Base-by-base conservation (phyloP, 495 filamentous ascomycete species). In the Pseudoneurospora amorphoporcata region DNA sequence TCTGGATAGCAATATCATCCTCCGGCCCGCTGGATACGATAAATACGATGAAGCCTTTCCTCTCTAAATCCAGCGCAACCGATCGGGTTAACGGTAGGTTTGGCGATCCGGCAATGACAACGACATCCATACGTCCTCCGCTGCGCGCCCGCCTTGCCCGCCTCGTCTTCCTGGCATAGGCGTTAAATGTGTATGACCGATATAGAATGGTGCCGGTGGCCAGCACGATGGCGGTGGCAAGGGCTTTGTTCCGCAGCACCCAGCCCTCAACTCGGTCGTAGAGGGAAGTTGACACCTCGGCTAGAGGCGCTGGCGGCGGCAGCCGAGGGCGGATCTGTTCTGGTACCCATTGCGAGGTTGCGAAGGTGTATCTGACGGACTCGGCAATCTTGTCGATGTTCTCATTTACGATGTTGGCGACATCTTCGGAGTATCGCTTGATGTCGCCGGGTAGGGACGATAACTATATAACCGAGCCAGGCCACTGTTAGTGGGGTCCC, bases 31-130 rank as follows among this genome's bases (percentile, higher is more conserved):
- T 90, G 73, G 92, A 94, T 0, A 95, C 91, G 69, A 99, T 84
- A 77, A 92, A 98, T 32, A 98, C 94, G 68, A 98, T 92, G 78
- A 97, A 98, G 16, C 96, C 96, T 69, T 94, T 88, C 69, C 94
- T 87, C 80, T 98, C 95, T 71, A 99, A 78, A 76, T 98, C 96
- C 38, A 92, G 78, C 2, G 92, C 88, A 72, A 99, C 87, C 17
- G 92, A 91, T 73, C 89, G 87, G 1, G 92, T 93, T 76, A 97
- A 85, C 23, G 94, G 92, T 72, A 95, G 89, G 73, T 90, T 88
- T 6, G 92, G 89, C 1, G 91, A 91, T 45, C 95, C 94, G 40
- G 93, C 92, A 73, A 99, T 83, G 17, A 97, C 91, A 65, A 99
- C 91, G 39, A 98, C 94, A 77, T 98, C 95, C 69, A 90, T 88